A percentile compares a stretch with the other conserved stretches of the same genome.
These are phyloP conservation scores for Dysphania ambrosioides DNA, from an alignment of 148 eudicot species.

Conservation along the genomic window DNA sequence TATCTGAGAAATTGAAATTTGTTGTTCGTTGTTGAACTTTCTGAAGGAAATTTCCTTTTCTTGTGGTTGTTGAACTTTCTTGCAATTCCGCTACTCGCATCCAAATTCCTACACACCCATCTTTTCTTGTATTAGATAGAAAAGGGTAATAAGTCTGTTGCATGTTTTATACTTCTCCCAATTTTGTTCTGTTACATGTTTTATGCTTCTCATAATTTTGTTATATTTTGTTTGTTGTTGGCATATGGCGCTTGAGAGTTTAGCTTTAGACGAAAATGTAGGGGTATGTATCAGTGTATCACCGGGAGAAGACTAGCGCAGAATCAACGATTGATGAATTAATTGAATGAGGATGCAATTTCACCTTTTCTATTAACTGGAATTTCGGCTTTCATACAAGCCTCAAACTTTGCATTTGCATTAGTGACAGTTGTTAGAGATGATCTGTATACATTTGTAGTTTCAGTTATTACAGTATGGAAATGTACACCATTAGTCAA, in stretches of 20 bases:
- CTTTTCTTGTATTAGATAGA: background rate
- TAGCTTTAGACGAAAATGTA: background rate
- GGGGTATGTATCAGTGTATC: background rate
- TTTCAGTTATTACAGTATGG: conserved; percentile 8
- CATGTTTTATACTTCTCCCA: background rate
- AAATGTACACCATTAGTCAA: background rate
- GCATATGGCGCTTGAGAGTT: background rate
- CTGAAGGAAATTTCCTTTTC: too few species aligned
- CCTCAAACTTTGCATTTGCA: conserved; percentile 1
- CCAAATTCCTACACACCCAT: too few species aligned
- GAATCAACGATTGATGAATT: background rate
- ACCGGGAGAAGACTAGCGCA: background rate
- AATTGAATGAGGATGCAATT: background rate
- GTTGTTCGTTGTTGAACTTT: background rate
- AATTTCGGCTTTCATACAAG: conserved; percentile 8
- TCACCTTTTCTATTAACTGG: conserved; percentile 7
- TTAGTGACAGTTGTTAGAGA: background rate
- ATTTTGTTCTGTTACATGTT: background rate
- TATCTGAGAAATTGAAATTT: background rate
- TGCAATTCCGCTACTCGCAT: too few species aligned
- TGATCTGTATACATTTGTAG: background rate
- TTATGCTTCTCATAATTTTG: background rate
- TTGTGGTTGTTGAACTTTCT: background rate
- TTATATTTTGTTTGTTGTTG: background rate
- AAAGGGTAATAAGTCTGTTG: background rate